Evolutionary conservation across 2,329 filamentous ascomycete genomes (phyloP).

Genomic region (Ascochyta clinopodiicola): DNA sequence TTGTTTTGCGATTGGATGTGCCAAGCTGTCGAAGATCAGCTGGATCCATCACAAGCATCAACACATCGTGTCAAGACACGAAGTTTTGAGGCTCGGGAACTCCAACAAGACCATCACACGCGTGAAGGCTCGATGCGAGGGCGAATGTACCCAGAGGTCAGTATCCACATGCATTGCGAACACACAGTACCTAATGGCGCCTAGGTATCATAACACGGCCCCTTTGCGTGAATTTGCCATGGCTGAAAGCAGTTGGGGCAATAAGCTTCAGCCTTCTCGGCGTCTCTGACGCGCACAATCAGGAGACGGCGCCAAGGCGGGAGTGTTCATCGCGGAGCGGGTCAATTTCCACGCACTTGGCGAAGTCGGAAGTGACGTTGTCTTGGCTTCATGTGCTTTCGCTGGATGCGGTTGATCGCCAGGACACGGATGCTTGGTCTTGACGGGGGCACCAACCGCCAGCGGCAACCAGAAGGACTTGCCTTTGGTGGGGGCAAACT

Average conservation of each 20-base stretch:
- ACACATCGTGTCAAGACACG: conserved; percentile 6
- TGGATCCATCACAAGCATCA: conserved; percentile 20
- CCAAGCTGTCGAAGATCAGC: conserved; percentile 11
- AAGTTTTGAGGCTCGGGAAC: background rate
- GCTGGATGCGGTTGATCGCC: conserved; percentile 11
- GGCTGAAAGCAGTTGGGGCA: background rate
- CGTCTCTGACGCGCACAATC: conserved; percentile 5
- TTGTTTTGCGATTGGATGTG: background rate
- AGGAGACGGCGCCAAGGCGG: conserved; percentile 10
- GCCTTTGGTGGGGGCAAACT: background rate
- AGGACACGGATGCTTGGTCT: conserved; percentile 4
- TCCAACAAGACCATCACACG: background rate
- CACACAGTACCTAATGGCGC: too few species aligned
- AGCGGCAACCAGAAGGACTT: conserved; percentile 1
- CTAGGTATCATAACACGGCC: background rate
- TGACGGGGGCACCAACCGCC: background rate
- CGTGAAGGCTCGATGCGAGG: background rate
- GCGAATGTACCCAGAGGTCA: background rate
- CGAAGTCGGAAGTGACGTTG: conserved; percentile 4
- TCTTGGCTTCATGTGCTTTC: conserved; percentile 1
- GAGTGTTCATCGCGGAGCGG: conserved; percentile 5
- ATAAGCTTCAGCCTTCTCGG: conserved; percentile 3
- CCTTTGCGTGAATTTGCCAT: background rate
- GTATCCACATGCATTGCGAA: too few species aligned
- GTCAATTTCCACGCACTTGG: conserved; percentile 14